Percentiles rank a stretch among this genome's conserved stretches.
Evolutionary conservation across 805 yeast genomes (phyloP).

Genomic region (Geotrichum ghanense): DNA sequence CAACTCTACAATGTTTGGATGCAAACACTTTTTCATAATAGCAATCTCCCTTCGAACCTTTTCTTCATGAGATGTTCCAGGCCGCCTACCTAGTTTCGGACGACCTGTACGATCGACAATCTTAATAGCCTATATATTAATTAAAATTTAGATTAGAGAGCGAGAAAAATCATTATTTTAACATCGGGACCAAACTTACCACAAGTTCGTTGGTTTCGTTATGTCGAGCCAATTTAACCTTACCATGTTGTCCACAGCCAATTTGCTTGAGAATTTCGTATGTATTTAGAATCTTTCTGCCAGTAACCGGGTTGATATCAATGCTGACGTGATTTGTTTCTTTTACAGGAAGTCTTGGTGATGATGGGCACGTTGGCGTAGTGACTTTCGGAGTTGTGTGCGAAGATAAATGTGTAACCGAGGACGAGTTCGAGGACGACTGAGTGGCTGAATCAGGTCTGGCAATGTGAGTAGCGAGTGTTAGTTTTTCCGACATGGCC

Average conservation of each 20-base stretch:
- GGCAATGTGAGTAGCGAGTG: background rate
- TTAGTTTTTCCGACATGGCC: slow-evolving; percentile 1
- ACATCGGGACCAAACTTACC: no score
- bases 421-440: background rate
- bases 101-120: slow-evolving; percentile 69
- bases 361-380: background rate
- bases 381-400: background rate
- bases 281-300: slow-evolving; percentile 68
- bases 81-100: slow-evolving; percentile 34
- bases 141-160: slow-evolving; percentile 48
- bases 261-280: slow-evolving; percentile 76
- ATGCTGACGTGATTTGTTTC: slow-evolving; percentile 67
- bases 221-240: slow-evolving; percentile 78
- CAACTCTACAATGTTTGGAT: slow-evolving; percentile 76
- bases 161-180: no score
- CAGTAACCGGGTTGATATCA: slow-evolving; percentile 75
- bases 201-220: slow-evolving; percentile 36
- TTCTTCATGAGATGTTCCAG: slow-evolving; percentile 45
- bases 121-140: slow-evolving; percentile 68
- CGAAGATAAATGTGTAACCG: background rate
- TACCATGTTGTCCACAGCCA: slow-evolving; percentile 92
- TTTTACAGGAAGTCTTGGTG: slow-evolving; percentile 35
- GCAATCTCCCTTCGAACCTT: slow-evolving; percentile 76
- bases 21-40: slow-evolving; percentile 74
- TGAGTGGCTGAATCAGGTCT: background rate